Base-by-base conservation (phyloP, 2,329 filamentous ascomycete species). In the Hymenotorrendiella dingleyae region DNA sequence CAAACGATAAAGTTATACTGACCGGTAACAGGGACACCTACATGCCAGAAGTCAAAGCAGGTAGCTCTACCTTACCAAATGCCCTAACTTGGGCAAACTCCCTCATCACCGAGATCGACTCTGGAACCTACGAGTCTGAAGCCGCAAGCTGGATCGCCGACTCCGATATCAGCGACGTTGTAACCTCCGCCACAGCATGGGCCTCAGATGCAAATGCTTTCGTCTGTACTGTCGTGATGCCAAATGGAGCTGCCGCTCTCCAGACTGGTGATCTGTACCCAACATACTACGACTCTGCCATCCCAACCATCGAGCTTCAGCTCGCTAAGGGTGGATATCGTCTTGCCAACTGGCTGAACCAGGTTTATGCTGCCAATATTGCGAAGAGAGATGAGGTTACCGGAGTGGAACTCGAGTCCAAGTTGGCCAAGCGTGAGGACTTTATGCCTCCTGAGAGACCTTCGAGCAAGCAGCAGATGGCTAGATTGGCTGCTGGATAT, bases 321-420 rank as follows among this genome's bases (percentile, higher is more conserved):
- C 71, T 87, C 45, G 82, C 82, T 4, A 77, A 76, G 53, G 83
- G 78, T 6, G 84, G 83, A n/a, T n/a, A n/a, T n/a, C n/a, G n/a
- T n/a, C n/a, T n/a, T n/a, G n/a, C n/a, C n/a, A n/a, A n/a, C n/a
- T n/a, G n/a, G n/a, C n/a, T n/a, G n/a, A n/a, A n/a, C n/a, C n/a
- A n/a, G n/a, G n/a, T n/a, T n/a, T n/a, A n/a, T n/a, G n/a, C n/a
- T n/a, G n/a, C n/a, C n/a, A n/a, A n/a, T n/a, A n/a, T n/a, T n/a
- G n/a, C n/a, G n/a, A n/a, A n/a, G n/a, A n/a, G n/a, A n/a, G n/a
- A n/a, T n/a, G n/a, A n/a, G n/a, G n/a, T n/a, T n/a, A n/a, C n/a
- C n/a, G n/a, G n/a, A n/a, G n/a, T n/a, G n/a, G n/a, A n/a, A n/a
- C n/a, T n/a, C n/a, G n/a, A n/a, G n/a, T n/a, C n/a, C n/a, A n/a